Evolutionary conservation across 2,329 filamentous ascomycete species (phyloP).

Genomic region (Xylaria multiplex): DNA sequence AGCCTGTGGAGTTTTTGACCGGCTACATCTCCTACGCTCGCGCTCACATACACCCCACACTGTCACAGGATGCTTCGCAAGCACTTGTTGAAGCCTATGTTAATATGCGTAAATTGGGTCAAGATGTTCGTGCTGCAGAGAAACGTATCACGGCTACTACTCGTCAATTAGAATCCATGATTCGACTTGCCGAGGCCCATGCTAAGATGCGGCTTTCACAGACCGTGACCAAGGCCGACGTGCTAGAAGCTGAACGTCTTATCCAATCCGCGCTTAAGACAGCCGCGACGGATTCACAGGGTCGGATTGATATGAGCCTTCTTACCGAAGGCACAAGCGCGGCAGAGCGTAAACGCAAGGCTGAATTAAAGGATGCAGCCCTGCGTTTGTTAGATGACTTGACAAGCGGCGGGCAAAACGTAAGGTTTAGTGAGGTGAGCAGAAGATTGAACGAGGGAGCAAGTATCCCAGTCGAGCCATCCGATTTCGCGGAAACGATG

Average conservation of each 20-base stretch:
- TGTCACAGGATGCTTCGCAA: conserved; percentile 81
- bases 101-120: conserved; percentile 92
- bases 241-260: conserved; percentile 88
- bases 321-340: conserved; percentile 94
- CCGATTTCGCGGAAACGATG: conserved; percentile 86
- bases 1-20: conserved; percentile 95
- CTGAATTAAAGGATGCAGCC: conserved; percentile 85
- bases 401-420: conserved; percentile 71
- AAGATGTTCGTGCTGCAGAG: conserved; percentile 86
- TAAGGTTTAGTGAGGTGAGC: conserved; percentile 81
- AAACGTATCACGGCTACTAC: conserved; percentile 98
- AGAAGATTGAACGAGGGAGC: conserved; percentile 77
- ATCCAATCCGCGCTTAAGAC: conserved; percentile 97
- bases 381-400: conserved; percentile 82
- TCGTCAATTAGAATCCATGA: conserved; percentile 97
- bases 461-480: conserved; percentile 75
- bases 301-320: conserved; percentile 95
- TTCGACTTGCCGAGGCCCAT: conserved; percentile 93
- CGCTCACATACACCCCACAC: conserved; percentile 81
- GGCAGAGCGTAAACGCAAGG: conserved; percentile 82
- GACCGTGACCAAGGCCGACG: conserved; percentile 82
- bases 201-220: conserved; percentile 92
- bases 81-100: conserved; percentile 90
- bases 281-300: conserved; percentile 91
- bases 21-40: conserved; percentile 97